Evolutionary conservation across 352 stramenopile species (phyloP), one percentile per base, ranked within the genome.

Genomic region (Phytophthora citrophthora): DNA sequence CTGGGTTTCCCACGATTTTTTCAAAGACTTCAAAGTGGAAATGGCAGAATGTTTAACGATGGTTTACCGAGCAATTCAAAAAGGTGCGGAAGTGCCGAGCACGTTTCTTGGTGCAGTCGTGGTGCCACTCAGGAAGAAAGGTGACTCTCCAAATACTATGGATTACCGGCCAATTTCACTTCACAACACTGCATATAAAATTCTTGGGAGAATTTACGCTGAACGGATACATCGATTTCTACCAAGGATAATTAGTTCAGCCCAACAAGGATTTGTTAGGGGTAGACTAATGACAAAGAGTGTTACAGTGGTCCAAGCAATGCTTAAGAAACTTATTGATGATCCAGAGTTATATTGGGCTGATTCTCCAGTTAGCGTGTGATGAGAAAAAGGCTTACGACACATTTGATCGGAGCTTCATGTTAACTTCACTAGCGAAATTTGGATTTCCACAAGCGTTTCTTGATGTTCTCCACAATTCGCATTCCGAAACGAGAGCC

Each of bases 371-470:
- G 43, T 34, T 26, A 45, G 48, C 3, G 7, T 54, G 4, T 53
- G 55, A 64, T 9, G 5, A 50, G 2, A 11, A 46, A 5, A 64
- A 64, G 44, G 55, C 32, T 1, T 64, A 56, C 27, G 36, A 64
- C 18, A 64, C 55, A 11, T 6, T 64, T 11, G 34, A 44, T 18
- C 18, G 24, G 9, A 36, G 15, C 7, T 64, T 64, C 15, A 16
- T 56, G 23, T 5, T 29, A 23, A 20, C 18, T 2, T 36, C 26
- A n/a, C 18, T 56, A 12, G 13, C 7, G 0, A 3, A 55, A 43
- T 56, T 38, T 38, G 46, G 55, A 26, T 64, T 56, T 9, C 20
- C 36, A 8, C 34, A 48, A 12, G 13, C 29, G 4, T 56, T 56
- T 20, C n/a, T 54, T 0, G 20, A 55, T 26, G 16, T 64, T 1